These are phyloP conservation scores for Amanita rubescens DNA, from an alignment of 768 basidiomycete species.

Conservation along the genomic window DNA sequence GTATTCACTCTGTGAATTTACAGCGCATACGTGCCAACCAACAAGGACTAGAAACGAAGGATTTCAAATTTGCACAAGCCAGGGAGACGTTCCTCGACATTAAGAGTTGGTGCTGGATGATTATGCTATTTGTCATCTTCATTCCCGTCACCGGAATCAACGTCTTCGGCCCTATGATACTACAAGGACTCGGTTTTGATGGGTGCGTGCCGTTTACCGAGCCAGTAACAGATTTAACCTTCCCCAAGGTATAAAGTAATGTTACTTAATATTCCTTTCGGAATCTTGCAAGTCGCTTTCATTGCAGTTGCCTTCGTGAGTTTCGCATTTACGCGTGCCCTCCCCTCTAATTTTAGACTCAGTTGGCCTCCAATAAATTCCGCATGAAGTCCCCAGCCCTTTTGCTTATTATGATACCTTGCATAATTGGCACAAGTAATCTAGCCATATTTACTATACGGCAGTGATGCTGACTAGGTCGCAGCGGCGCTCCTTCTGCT, in stretches of 20 bases:
- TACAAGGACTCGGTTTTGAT: constrained; percentile 26
- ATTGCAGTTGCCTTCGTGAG: constrained; percentile 23
- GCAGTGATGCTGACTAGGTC: neutral
- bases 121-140: constrained; percentile 15
- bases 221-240: neutral
- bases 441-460: neutral
- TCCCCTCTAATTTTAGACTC: neutral
- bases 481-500: constrained; percentile 20
- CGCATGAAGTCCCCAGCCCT: constrained; percentile 21
- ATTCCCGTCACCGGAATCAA: constrained; percentile 20
- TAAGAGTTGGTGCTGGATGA: constrained; percentile 30
- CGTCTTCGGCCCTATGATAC: constrained; percentile 24
- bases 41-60: constrained; percentile 26
- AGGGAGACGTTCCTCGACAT: constrained; percentile 25
- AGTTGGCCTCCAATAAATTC: constrained; percentile 23
- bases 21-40: constrained; percentile 28
- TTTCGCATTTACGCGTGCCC: neutral
- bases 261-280: constrained; percentile 24
- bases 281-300: constrained; percentile 19
- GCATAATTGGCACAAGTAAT: constrained; percentile 18
- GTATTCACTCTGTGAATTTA: no score
- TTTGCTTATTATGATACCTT: constrained; percentile 15
- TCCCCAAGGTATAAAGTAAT: constrained; percentile 21
- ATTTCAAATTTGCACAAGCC: constrained; percentile 24
- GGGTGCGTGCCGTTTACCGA: constrained; percentile 13